A percentile compares a stretch with the other conserved stretches of the same genome.
Evolutionary conservation across 768 basidiomycete species (phyloP).

Genomic region (Kwoniella sp.): DNA sequence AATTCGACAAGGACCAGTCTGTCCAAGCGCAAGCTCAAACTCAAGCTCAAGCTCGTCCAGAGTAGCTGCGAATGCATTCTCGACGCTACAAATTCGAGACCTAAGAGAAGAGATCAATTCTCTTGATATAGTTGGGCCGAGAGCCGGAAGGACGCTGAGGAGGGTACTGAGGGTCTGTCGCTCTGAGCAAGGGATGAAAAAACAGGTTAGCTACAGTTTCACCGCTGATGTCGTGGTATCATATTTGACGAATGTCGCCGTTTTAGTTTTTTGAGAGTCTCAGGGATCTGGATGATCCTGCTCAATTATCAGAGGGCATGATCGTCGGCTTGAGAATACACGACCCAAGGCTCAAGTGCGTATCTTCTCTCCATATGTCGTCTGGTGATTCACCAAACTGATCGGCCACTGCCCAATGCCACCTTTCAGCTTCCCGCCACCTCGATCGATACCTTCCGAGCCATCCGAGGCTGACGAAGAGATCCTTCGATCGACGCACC

Average conservation of each 20-base stretch:
- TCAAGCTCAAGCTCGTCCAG: background rate
- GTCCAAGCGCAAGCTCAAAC: too few relatives aligned
- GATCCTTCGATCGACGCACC: constrained; percentile 12
- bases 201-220: constrained; percentile 4
- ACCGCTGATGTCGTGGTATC: background rate
- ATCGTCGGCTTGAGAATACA: constrained; percentile 75
- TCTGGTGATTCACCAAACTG: too few relatives aligned
- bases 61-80: constrained; percentile 28
- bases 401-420: background rate
- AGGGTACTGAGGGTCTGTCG: constrained; percentile 57
- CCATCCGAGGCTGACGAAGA: constrained; percentile 43
- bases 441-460: constrained; percentile 64
- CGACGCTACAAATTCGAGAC: constrained; percentile 68
- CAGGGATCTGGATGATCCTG: constrained; percentile 66
- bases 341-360: constrained; percentile 84
- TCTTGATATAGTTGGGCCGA: constrained; percentile 90
- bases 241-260: too few relatives aligned
- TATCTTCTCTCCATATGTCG: constrained; percentile 5
- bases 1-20: constrained; percentile 61
- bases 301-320: constrained; percentile 72
- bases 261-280: constrained; percentile 76
- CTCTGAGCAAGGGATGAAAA: constrained; percentile 22
- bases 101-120: constrained; percentile 71
- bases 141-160: constrained; percentile 68
- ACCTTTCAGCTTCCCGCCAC: constrained; percentile 75